phyloP scores from a whole-genome alignment of 305 asterid genomes.

The Fraxinus ornus region DNA sequence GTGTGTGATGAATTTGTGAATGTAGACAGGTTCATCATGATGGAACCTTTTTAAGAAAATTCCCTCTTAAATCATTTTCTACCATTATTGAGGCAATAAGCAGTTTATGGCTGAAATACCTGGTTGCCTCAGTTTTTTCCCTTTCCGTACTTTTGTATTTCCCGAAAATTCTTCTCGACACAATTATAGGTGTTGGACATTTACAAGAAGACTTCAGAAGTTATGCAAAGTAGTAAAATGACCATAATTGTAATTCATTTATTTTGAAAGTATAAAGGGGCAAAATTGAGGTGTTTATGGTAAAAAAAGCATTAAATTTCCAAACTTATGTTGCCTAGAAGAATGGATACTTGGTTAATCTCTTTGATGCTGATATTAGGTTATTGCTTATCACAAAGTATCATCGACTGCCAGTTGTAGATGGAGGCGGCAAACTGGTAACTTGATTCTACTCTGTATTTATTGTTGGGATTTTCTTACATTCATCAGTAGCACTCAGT shows the following conservation, averaged over 20 bases:
- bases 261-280: neutral
- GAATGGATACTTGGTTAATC: neutral
- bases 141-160: neutral
- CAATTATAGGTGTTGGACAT: neutral
- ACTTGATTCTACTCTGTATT: conserved; percentile 15
- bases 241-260: neutral
- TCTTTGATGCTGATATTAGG: conserved; percentile 32
- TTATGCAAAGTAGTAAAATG: neutral
- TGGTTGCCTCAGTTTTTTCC: neutral
- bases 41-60: neutral
- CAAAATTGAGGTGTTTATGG: neutral
- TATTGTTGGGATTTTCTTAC: neutral
- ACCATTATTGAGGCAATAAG: neutral
- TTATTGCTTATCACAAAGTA: conserved; percentile 79
- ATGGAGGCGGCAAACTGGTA: conserved; percentile 82
- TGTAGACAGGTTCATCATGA: neutral
- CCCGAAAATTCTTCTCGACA: neutral
- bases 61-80: neutral
- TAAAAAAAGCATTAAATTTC: neutral
- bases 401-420: conserved; percentile 84
- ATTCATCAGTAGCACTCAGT: conserved; percentile 1
- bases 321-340: neutral
- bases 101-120: neutral
- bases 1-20: neutral
- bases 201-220: neutral